Percentiles rank a stretch among this genome's conserved stretches.
Evolutionary conservation across 495 filamentous ascomycete genomes (phyloP).

Genomic region (Penicillium cinerascens): DNA sequence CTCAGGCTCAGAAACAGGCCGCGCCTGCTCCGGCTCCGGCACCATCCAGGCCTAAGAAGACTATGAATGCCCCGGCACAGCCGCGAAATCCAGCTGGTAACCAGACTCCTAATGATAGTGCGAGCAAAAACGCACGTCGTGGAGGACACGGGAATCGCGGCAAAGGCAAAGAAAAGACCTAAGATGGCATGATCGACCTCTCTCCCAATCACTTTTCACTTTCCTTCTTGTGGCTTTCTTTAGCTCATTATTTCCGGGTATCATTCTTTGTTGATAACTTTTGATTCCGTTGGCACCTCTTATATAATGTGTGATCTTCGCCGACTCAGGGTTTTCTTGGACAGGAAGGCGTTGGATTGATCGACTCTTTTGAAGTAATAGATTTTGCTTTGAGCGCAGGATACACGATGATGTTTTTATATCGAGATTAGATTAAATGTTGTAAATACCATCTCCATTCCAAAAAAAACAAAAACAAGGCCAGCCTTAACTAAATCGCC

Average conservation of each 20-base stretch:
- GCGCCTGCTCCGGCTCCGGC: background rate
- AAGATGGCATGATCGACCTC: background rate
- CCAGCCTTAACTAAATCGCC: too few species aligned
- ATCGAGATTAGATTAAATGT: background rate
- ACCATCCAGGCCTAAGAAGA: slow-evolving; percentile 11
- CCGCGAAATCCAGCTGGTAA: slow-evolving; percentile 3
- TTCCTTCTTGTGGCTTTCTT: background rate
- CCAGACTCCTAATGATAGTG: background rate
- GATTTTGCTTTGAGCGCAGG: slow-evolving; percentile 1
- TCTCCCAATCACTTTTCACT: background rate
- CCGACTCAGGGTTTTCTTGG: background rate
- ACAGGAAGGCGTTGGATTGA: background rate
- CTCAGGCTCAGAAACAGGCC: slow-evolving; percentile 4
- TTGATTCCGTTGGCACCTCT: background rate
- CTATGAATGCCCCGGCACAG: slow-evolving; percentile 2
- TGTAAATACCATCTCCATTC: background rate
- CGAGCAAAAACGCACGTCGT: slow-evolving; percentile 15
- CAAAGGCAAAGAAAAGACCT: slow-evolving; percentile 12
- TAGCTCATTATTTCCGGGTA: background rate
- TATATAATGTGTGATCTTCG: background rate
- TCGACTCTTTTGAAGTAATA: background rate
- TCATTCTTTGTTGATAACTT: background rate
- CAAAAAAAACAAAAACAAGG: background rate
- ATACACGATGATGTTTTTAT: background rate
- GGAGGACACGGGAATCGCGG: slow-evolving; percentile 16